Conservation (phyloP, 2,329 filamentous ascomycete genomes). For the Aspergillus transmontanensis region DNA sequence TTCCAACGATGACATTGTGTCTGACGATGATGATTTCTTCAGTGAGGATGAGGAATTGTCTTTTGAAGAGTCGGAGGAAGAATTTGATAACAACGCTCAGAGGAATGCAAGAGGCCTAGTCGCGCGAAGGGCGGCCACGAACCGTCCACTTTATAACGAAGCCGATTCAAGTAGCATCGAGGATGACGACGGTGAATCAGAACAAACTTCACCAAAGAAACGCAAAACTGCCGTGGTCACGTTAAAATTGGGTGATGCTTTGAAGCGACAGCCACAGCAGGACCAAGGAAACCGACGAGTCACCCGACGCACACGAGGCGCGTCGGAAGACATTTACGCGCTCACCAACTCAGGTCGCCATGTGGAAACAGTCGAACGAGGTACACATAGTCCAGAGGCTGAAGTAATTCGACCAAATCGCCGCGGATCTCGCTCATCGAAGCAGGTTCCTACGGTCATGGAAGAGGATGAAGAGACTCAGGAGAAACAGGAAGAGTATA, state of each 20-base stretch:
- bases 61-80: conserved; percentile 50
- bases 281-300: conserved; percentile 51
- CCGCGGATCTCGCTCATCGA: conserved; percentile 40
- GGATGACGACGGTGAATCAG: conserved; percentile 27
- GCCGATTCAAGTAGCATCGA: conserved; percentile 48
- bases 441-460: conserved; percentile 39
- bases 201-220: conserved; percentile 19
- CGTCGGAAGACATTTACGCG: conserved; percentile 58
- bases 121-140: conserved; percentile 58
- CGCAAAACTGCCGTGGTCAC: conserved; percentile 31
- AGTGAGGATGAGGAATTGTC: conserved; percentile 46
- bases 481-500: conserved; percentile 42
- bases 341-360: conserved; percentile 63
- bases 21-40: conserved; percentile 36
- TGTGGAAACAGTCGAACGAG: conserved; percentile 55
- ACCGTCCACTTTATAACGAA: conserved; percentile 60
- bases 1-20: conserved; percentile 48
- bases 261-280: conserved; percentile 29
- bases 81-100: conserved; percentile 49
- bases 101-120: conserved; percentile 61
- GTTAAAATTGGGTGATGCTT: conserved; percentile 32
- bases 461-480: conserved; percentile 26
- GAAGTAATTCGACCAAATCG: conserved; percentile 20
- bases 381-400: conserved; percentile 56
- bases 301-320: conserved; percentile 61